Percentiles rank a stretch among this genome's conserved stretches.
phyloP scores from a whole-genome alignment of 2,329 filamentous ascomycete genomes.

The Botryotinia calthae region DNA sequence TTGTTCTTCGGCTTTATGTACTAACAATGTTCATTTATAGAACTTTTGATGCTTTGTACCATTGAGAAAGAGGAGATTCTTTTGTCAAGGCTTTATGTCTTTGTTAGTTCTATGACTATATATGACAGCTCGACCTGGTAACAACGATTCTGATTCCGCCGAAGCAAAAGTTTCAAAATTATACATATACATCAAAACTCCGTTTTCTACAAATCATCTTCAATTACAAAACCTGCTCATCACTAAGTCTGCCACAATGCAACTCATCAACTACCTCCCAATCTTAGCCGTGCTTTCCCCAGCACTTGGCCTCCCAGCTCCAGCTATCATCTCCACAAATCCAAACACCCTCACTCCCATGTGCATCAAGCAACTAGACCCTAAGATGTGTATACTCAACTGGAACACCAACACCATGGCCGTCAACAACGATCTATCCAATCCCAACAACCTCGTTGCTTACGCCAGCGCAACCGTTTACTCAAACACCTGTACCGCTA shows the following conservation, averaged over 20 bases:
- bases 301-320: not conserved
- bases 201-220: not conserved
- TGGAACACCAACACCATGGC: conserved; percentile 19
- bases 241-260: conserved; percentile 5
- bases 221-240: not conserved
- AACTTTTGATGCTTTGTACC: not conserved
- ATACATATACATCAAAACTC: not conserved
- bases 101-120: not conserved
- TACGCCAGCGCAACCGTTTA: conserved; percentile 2
- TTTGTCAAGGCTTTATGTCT: not conserved
- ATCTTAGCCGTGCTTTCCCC: not conserved
- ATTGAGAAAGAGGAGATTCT: not conserved
- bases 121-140: not conserved
- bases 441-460: conserved; percentile 2
- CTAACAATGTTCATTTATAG: not conserved
- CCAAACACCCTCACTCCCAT: not conserved
- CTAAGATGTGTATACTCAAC: conserved; percentile 1
- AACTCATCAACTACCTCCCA: conserved; percentile 11
- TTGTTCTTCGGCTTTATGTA: not conserved
- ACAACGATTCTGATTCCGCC: not conserved
- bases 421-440: conserved; percentile 13
- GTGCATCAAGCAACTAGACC: not conserved
- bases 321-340: not conserved
- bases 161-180: not conserved
- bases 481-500: not conserved